Evolutionary conservation across 2,329 filamentous ascomycete genomes (phyloP).

Genomic region (Aspergillus sp.): DNA sequence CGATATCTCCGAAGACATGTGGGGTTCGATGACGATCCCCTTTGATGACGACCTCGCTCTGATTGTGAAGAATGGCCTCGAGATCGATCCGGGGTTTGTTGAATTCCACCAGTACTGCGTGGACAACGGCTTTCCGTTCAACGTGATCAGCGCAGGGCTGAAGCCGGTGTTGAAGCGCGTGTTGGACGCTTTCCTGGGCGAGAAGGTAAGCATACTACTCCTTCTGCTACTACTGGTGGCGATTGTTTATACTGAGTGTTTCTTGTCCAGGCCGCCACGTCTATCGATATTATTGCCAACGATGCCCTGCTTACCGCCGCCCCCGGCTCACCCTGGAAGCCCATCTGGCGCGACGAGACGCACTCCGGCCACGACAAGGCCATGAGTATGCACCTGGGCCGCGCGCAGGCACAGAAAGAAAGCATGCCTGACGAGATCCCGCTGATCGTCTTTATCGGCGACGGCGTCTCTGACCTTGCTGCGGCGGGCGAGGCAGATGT

Average conservation of each 20-base stretch:
- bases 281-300: slow-evolving; percentile 61
- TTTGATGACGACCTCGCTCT: slow-evolving; percentile 60
- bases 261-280: no score
- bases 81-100: slow-evolving; percentile 56
- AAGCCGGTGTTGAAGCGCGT: slow-evolving; percentile 55
- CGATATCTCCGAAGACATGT: slow-evolving; percentile 64
- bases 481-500: slow-evolving; percentile 59
- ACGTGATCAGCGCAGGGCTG: slow-evolving; percentile 59
- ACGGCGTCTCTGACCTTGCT: slow-evolving; percentile 58
- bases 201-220: no score
- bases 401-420: slow-evolving; percentile 44
- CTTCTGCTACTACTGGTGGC: no score
- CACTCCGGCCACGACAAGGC: slow-evolving; percentile 60
- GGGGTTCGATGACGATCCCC: slow-evolving; percentile 56
- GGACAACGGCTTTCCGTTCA: slow-evolving; percentile 55
- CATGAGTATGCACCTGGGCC: slow-evolving; percentile 53
- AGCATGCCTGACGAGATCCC: slow-evolving; percentile 54
- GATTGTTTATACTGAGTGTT: no score
- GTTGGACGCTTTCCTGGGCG: slow-evolving; percentile 56
- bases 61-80: slow-evolving; percentile 52
- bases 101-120: slow-evolving; percentile 57
- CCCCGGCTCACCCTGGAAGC: slow-evolving; percentile 50
- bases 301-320: slow-evolving; percentile 52
- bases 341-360: slow-evolving; percentile 57
- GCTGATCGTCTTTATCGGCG: slow-evolving; percentile 60